These are phyloP conservation scores for Protomyces macrosporus DNA, from an alignment of 1,139 yeast species.

Conservation along the genomic window DNA sequence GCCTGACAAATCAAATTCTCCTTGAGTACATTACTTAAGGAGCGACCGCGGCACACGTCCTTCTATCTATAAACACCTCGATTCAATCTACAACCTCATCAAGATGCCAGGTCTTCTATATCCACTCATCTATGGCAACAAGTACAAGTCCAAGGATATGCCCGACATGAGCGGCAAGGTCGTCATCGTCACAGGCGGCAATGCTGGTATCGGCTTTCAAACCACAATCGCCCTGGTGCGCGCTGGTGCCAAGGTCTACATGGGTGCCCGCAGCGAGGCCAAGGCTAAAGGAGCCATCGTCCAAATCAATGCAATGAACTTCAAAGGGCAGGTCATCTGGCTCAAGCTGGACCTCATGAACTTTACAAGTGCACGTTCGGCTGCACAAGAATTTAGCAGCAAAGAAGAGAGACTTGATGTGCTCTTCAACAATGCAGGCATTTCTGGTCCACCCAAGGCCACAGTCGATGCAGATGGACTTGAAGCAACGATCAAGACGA, in stretches of 20 bases:
- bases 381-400: constrained; percentile 48
- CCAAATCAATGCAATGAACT: constrained; percentile 35
- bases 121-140: constrained; percentile 33
- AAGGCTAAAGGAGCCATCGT: constrained; percentile 42
- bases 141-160: constrained; percentile 41
- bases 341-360: constrained; percentile 60
- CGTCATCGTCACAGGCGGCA: constrained; percentile 33
- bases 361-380: constrained; percentile 53
- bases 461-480: constrained; percentile 57
- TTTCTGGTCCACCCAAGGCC: constrained; percentile 62
- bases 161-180: constrained; percentile 45
- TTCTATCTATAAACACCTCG: background rate
- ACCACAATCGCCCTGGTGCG: constrained; percentile 28
- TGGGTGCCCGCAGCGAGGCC: constrained; percentile 42
- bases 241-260: constrained; percentile 46
- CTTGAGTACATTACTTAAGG: no score
- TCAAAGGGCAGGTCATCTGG: constrained; percentile 34
- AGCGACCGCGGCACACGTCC: no score
- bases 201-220: constrained; percentile 33
- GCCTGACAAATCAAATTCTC: no score
- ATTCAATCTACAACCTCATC: background rate
- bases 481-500: constrained; percentile 76
- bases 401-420: constrained; percentile 55
- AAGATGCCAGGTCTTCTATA: constrained; percentile 14
- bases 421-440: constrained; percentile 74